Evolutionary conservation across 2,329 filamentous ascomycete species (phyloP), one percentile per base, ranked within the genome.

Genomic region (Plenodomus tracheiphilus): DNA sequence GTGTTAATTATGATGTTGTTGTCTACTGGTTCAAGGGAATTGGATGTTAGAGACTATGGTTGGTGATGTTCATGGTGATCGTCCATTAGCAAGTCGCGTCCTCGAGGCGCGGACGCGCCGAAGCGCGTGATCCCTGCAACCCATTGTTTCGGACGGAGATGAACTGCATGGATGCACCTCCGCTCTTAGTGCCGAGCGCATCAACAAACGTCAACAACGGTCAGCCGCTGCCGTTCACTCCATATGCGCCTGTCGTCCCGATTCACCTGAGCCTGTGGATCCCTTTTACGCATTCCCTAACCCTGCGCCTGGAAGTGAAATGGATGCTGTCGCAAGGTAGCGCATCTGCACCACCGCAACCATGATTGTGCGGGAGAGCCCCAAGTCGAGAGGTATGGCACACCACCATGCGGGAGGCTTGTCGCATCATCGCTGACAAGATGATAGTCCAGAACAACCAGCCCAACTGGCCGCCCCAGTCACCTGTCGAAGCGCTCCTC

Each of bases 401-500:
- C 20, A 22, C 4, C 28, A 30, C 30, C 18, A 43, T 9, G 8
- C 10, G 34, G 36, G 16, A 28, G 32, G 21, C 39, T 43, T 41
- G 34, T 32, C 39, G 36, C 40, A 30, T 46, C 20, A 32, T 28
- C 51, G 43, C 61, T 69, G 43, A 69, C 43, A 28, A 9, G 16
- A 9, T 20, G 11, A 22, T 39, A 70, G 71, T 56, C 72, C 77
- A 59, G 68, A 69, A 69, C 30, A 61, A 65, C 25, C 61, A 62
- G n/a, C 73, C 70, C 54, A 75, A 66, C 49, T 87, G 84, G 84
- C 84, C 84, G 47, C 84, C 84, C 16, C 77, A 80, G 62, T 86
- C 84, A 17, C 83, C 84, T 15, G 78, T 80, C 59, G 81, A 85
- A 54, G 84, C 83, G 18, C 75, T 86, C 15, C 73, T 86, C 49